Evolutionary conservation across 2,329 filamentous ascomycete species (phyloP).

Genomic region (Xylaria digitata): DNA sequence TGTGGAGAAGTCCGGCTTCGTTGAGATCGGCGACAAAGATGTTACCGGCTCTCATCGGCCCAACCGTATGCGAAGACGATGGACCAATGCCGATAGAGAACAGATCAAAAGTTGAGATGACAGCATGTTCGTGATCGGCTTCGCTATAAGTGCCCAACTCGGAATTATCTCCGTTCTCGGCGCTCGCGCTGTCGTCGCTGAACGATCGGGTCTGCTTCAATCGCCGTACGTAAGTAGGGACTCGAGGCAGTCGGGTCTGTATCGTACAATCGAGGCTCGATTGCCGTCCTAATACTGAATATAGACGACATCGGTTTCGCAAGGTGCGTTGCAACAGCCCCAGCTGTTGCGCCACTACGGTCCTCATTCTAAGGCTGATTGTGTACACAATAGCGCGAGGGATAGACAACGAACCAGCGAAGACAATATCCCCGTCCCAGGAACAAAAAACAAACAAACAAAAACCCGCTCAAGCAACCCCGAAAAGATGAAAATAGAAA

Average conservation of each 20-base stretch:
- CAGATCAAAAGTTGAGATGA: conserved; percentile 64
- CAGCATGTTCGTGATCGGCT: conserved; percentile 62
- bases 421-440: not conserved
- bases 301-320: conserved; percentile 30
- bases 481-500: not conserved
- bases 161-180: conserved; percentile 48
- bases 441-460: too few species aligned
- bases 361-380: conserved; percentile 43
- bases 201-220: conserved; percentile 39
- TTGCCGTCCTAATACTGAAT: conserved; percentile 34
- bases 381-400: conserved; percentile 3
- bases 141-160: conserved; percentile 59
- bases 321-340: conserved; percentile 40
- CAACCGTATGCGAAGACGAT: conserved; percentile 63
- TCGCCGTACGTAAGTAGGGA: conserved; percentile 8
- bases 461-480: not conserved
- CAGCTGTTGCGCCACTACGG: conserved; percentile 43
- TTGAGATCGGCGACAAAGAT: conserved; percentile 62
- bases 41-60: conserved; percentile 63
- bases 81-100: conserved; percentile 65
- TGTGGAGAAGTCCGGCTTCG: conserved; percentile 58
- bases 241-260: not conserved
- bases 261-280: not conserved
- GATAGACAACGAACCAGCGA: not conserved
- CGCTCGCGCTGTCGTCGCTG: conserved; percentile 36